phyloP scores from a whole-genome alignment of 176 grass and related monocot species.

The Carex littledalei region DNA sequence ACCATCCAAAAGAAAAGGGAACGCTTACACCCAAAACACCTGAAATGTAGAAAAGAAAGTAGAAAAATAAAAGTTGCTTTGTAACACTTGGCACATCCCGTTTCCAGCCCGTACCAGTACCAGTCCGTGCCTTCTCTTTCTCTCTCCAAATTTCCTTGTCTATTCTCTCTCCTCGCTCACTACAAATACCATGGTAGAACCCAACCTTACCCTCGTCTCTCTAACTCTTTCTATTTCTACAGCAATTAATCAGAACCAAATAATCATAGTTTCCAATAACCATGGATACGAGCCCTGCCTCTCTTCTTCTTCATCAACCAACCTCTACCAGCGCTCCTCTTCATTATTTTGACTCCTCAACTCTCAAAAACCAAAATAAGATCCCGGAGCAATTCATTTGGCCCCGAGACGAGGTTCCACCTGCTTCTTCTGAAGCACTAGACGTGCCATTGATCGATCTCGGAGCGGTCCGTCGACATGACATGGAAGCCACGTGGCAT shows the following conservation, averaged over 20 bases:
- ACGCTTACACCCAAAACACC: no score
- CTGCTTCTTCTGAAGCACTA: conserved; percentile 18
- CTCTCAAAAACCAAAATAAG: conserved; percentile 24
- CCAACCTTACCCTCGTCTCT: conserved; percentile 5
- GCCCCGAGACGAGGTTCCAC: conserved; percentile 35
- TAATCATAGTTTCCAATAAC: no score
- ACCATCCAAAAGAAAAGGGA: no score
- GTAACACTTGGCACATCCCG: no score
- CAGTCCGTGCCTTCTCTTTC: no score
- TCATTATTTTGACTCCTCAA: not conserved
- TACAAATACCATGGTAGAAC: conserved; percentile 65
- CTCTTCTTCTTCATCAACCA: conserved; percentile 16
- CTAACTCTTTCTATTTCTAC: not conserved
- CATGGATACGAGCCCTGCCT: conserved; percentile 31
- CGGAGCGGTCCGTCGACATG: conserved; percentile 37
- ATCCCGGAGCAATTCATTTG: conserved; percentile 75
- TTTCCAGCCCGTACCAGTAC: no score
- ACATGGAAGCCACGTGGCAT: conserved; percentile 23
- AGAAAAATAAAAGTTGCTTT: no score
- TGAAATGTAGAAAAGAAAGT: no score
- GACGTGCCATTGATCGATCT: conserved; percentile 63
- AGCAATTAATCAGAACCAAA: no score
- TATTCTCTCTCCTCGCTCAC: not conserved
- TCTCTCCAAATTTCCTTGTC: conserved; percentile 12
- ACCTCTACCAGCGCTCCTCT: conserved; percentile 27